Evolutionary conservation across 2,329 filamentous ascomycete genomes (phyloP), one percentile per base, ranked within the genome.

Genomic region (Cytospora chrysosperma): DNA sequence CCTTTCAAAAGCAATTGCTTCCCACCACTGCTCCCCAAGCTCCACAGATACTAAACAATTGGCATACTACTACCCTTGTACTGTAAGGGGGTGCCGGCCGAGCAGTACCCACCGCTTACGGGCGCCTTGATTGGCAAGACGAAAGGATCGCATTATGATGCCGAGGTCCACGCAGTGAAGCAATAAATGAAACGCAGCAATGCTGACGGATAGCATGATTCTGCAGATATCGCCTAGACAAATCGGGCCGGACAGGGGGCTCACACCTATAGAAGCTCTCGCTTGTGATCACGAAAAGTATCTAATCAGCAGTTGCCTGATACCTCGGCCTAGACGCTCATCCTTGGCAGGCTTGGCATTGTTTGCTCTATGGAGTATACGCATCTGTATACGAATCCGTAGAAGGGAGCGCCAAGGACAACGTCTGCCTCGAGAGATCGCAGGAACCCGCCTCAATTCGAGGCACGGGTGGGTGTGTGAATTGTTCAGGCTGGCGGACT

Each of bases 131-230:
- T 57, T 58, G 63, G 59, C 52, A 57, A 32, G 52, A 30, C 34
- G 55, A 28, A 32, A 43, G 49, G 30, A 49, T 21, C 28, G 43
- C 47, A 37, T 50, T 58, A 28, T 34, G 37, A 37, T 64, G 64
- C 64, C 64, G 64, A 64, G 61, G 61, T 59, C 27, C 59, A 34
- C 32, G 28, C 28, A 1, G 28, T 27, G 30, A 32, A 28, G 30
- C 24, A 37, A 49, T 27, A 37, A n/a, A 52, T 54, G 7, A n/a
- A 51, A 34, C 32, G 43, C 10, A 24, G n/a, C 4, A n/a, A 24
- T 24, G 43, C 43, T 24, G 8, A 10, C 37, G n/a, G 15, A 40
- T 40, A 40, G 43, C 43, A 24, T 21, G n/a, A 47, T 47, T 47
- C 2, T 24, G 58, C 51, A 49, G 54, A 55, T 49, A 47, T 52